phyloP scores from a whole-genome alignment of 495 filamentous ascomycete species.

The Corynascus novoguineensis region DNA sequence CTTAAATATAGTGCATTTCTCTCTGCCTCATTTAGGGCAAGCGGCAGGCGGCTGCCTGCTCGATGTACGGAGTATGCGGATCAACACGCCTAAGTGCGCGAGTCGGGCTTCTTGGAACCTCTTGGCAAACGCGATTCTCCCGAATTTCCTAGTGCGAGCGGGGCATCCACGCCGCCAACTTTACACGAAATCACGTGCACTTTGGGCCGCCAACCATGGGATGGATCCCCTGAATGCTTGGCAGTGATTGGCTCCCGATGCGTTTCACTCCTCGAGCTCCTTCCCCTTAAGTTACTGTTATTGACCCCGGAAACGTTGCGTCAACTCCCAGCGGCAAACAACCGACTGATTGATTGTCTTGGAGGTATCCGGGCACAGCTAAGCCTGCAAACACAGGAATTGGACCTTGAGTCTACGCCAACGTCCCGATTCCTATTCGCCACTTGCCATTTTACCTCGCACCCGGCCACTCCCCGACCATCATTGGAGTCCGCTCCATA shows the following conservation, averaged over 20 bases:
- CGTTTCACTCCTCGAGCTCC: slow-evolving; percentile 10
- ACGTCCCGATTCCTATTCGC: too few species aligned
- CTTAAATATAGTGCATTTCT: not conserved
- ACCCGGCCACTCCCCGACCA: too few species aligned
- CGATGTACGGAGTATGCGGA: not conserved
- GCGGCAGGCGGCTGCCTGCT: slow-evolving; percentile 6
- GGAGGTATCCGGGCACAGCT: too few species aligned
- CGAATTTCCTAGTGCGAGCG: not conserved
- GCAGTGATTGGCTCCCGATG: slow-evolving; percentile 7
- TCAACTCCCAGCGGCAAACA: too few species aligned
- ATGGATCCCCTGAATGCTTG: not conserved
- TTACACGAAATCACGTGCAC: slow-evolving; percentile 5
- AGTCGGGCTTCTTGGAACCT: not conserved
- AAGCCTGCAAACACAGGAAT: too few species aligned
- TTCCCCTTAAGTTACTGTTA: slow-evolving; percentile 13
- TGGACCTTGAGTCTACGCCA: too few species aligned
- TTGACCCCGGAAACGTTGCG: too few species aligned
- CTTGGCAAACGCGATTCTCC: not conserved
- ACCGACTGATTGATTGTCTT: too few species aligned
- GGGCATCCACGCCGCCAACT: slow-evolving; percentile 1
- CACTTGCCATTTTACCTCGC: too few species aligned
- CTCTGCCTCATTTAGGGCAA: not conserved
- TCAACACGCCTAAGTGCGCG: not conserved
- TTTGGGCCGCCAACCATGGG: not conserved
- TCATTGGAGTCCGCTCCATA: too few species aligned